phyloP scores from a whole-genome alignment of 2,329 filamentous ascomycete species.

The Talaromyces funiculosus region DNA sequence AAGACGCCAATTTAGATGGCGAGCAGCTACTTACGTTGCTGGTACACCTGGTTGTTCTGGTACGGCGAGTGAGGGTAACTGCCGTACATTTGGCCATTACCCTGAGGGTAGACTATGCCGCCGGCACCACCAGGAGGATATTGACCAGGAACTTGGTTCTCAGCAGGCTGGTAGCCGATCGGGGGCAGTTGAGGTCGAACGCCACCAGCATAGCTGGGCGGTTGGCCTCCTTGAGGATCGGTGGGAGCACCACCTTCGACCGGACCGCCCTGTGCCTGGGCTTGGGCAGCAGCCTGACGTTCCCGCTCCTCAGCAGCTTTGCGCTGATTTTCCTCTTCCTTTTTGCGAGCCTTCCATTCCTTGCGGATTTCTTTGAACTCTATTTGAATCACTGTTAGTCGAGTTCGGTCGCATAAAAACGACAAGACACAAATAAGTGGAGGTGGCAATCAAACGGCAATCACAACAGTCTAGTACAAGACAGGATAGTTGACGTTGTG shows the following conservation, averaged over 20 bases:
- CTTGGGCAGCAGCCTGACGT: constrained; percentile 59
- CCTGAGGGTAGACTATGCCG: constrained; percentile 44
- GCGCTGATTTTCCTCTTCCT: constrained; percentile 88
- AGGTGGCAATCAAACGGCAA: neutral
- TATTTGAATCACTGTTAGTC: constrained; percentile 34
- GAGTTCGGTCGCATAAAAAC: neutral
- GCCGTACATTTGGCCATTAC: constrained; percentile 46
- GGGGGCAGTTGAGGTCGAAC: constrained; percentile 65
- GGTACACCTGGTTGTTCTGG: constrained; percentile 47
- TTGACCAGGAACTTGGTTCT: constrained; percentile 52
- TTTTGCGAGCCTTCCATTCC: constrained; percentile 98
- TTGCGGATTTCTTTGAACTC: constrained; percentile 99
- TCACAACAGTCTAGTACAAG: neutral
- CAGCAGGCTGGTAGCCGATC: constrained; percentile 63
- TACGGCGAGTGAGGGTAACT: constrained; percentile 49
- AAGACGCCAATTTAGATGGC: constrained; percentile 13
- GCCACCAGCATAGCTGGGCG: constrained; percentile 43
- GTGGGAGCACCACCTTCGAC: constrained; percentile 43
- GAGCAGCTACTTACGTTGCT: constrained; percentile 43
- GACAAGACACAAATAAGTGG: neutral
- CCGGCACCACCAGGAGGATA: constrained; percentile 57
- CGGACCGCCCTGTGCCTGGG: constrained; percentile 44
- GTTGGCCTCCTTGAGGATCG: constrained; percentile 45
- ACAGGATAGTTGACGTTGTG: constrained; percentile 13
- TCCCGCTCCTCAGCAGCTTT: constrained; percentile 84